Base-by-base conservation (phyloP, 202 grass and related monocot genomes). In the Musa balbisiana region DNA sequence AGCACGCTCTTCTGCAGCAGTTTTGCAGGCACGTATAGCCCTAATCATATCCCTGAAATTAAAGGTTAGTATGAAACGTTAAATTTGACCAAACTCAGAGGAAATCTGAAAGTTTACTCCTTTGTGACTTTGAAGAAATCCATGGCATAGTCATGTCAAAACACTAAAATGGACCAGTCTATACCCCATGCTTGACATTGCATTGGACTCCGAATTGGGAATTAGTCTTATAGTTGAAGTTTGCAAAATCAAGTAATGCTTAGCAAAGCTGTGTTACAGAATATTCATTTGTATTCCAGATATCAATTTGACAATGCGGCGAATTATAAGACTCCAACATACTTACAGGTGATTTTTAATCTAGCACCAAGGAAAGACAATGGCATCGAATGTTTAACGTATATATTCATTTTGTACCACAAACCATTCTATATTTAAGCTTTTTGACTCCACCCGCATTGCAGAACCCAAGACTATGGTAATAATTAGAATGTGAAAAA, bases 21-120 rank as follows among this genome's bases (percentile, higher is more conserved):
- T 99, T 90, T 99, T 99, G 85, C 87, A 95, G 62, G 91, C 89
- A 62, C 96, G 91, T 87, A 99, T 95, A 63, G 91, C 71, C 17
- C 91, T 87, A 89, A 99, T 99, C 96, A 99, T 99, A 53, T 99
- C 96, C 87, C 96, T 99, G 84, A 76, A 55, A 52, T 74, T 69
- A 77, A 64, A 81, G 77, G 76, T 79, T 55, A 20, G 56, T 4
- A 67, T 74, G 60, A 63, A 59, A 27, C 66, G 19, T 49, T 59
- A 73, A 71, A 49, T 22, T 22, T 29, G 27, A 55, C 67, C 75
- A 21, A 58, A 43, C 1, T 43, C 33, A 43, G 33, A 43, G 33
- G n/a, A 29, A 23, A 53, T 16, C 12, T 55, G 69, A 21, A 71
- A 5, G 5, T 43, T 43, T 43, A 43, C 33, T 43, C 4, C 5